Evolutionary conservation across 1,284 basidiomycete genomes (phyloP), one percentile per base, ranked within the genome.

Genomic region (Leccinum subrobustum): DNA sequence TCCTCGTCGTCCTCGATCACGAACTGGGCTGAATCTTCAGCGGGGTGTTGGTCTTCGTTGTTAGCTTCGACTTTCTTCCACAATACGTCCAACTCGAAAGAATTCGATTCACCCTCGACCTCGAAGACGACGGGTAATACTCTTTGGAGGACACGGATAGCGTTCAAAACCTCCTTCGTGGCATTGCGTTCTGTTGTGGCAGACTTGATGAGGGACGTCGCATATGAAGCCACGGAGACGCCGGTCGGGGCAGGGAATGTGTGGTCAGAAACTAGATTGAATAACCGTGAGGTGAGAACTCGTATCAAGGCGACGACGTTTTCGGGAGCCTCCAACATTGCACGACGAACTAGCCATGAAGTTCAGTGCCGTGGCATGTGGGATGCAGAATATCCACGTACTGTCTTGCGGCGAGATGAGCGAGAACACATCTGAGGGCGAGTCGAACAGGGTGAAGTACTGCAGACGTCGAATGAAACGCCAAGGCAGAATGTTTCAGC

Each of bases 111-210:
- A 31, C 86, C 85, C 63, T 93, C 89, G 11, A 86, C 79, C 71
- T 95, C 94, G 70, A 95, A 95, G 48, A 96, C 77, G 14, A 95
- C 87, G 2, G 94, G 94, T 12, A 96, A 77, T n/a, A 96, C 83
- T 59, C 95, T 83, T 62, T 92, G 88, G 20, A 98, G 82, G 6
- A 97, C 85, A 31, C 95, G 84, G 27, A 96, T 72, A 70, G 93
- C 95, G 69, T 96, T 97, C 47, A 97, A 81, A 1, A 88, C 92
- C 71, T 96, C 90, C 65, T 89, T 89, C 0, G 91, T 92, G 7
- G 90, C 76, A 68, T 90, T 89, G 54, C 86, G 80, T 64, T 87
- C 86, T 7, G 78, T 65, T 14, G 78, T 72, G 44, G 79, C 73
- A 48, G 80, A 75, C 65, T 86, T 88, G 61, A 91, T 88, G 68